These are phyloP conservation scores for Phyllosticta paracitricarpa DNA, from an alignment of 2,329 filamentous ascomycete species.

Conservation along the genomic window DNA sequence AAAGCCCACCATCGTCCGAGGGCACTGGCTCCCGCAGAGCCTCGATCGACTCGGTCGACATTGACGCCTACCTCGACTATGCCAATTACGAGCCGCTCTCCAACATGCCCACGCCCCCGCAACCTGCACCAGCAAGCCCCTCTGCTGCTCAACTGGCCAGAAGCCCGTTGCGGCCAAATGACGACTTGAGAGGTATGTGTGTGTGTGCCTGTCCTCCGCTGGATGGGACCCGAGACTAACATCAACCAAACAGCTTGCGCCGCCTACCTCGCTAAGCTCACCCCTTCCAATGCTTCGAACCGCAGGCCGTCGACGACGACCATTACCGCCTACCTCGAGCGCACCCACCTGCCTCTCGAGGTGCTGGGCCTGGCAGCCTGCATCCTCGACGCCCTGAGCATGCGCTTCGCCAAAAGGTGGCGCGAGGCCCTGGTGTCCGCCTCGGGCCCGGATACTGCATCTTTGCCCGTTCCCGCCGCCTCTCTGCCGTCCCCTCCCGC, in stretches of 20 bases:
- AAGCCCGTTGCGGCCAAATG: background rate
- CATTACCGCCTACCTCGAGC: conserved; percentile 21
- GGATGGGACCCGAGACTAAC: background rate
- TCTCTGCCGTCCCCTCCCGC: conserved; percentile 6
- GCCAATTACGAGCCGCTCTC: conserved; percentile 29
- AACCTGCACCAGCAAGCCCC: conserved; percentile 8
- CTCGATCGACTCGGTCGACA: conserved; percentile 24
- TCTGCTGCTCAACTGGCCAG: background rate
- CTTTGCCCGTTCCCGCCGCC: conserved; percentile 14
- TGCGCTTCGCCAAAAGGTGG: conserved; percentile 24
- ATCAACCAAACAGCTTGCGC: conserved; percentile 20
- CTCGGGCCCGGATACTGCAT: conserved; percentile 12
- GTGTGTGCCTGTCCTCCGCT: no score
- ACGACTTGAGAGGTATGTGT: conserved; percentile 8
- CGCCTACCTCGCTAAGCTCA: conserved; percentile 25
- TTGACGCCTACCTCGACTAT: conserved; percentile 27
- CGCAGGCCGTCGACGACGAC: conserved; percentile 18
- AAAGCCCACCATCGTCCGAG: conserved; percentile 10
- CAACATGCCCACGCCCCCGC: conserved; percentile 31
- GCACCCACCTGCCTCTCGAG: conserved; percentile 24
- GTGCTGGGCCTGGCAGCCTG: conserved; percentile 29
- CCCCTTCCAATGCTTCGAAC: conserved; percentile 24
- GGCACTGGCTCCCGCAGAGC: conserved; percentile 5
- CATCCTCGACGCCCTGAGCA: conserved; percentile 26
- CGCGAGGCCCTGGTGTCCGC: conserved; percentile 16